A percentile compares a stretch with the other conserved stretches of the same genome.
Conservation (phyloP, 495 filamentous ascomycete species). For the Penicillium tannophilum region DNA sequence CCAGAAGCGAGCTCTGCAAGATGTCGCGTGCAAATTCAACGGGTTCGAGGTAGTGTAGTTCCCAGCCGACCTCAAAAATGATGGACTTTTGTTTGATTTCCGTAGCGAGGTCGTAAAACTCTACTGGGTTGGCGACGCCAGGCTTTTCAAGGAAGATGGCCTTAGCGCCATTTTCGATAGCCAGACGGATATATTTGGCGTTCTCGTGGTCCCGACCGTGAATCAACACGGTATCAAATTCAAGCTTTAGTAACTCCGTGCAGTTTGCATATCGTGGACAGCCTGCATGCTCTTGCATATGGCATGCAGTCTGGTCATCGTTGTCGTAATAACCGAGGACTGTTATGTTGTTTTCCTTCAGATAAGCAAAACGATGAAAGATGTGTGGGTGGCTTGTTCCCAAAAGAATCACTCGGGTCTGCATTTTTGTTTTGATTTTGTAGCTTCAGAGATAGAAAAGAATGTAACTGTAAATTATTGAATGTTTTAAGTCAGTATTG, state of each 20-base stretch:
- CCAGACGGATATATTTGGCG: background rate
- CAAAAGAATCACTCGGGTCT: background rate
- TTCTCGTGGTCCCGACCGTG: conserved; percentile 2
- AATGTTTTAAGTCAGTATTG: too few species aligned
- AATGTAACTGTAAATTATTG: background rate
- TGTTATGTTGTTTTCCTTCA: background rate
- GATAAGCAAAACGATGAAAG: background rate
- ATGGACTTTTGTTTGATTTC: background rate
- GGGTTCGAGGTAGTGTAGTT: conserved; percentile 19
- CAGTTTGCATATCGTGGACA: background rate
- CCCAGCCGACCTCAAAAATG: conserved; percentile 15
- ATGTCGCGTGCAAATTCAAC: conserved; percentile 17
- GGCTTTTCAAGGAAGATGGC: background rate
- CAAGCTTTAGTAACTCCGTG: too few species aligned
- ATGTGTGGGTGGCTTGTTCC: conserved; percentile 2
- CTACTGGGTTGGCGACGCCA: background rate
- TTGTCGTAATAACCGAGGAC: background rate
- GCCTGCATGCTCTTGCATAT: background rate
- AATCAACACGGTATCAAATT: background rate
- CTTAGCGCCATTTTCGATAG: background rate
- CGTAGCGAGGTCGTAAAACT: background rate
- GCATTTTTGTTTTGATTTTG: background rate
- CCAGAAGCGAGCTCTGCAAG: conserved; percentile 11
- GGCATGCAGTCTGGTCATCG: background rate
- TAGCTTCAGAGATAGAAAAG: background rate